Evolutionary conservation across 176 grass and related monocot genomes (phyloP), one percentile per base, ranked within the genome.

Genomic region (Ensete ventricosum): DNA sequence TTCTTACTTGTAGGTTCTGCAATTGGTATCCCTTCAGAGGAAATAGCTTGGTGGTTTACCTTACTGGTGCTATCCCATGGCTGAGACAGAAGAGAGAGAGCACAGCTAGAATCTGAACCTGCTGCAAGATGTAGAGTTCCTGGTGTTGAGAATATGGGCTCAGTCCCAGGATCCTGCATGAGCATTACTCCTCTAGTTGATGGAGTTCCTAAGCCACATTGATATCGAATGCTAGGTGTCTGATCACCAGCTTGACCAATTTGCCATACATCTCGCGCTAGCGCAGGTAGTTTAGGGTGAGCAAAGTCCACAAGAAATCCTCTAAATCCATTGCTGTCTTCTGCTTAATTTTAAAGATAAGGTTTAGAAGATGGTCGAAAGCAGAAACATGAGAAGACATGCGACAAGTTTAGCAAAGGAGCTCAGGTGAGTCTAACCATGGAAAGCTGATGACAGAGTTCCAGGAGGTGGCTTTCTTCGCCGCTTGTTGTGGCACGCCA

Each of bases 1-100:
- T 43, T 43, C 34, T 43, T 43, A 43, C 34, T 6, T 43, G 34
- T 43, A 43, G 34, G 34, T 43, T 43, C 34, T 43, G 34, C 34
- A 43, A 43, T 43, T 43, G 34, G 34, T 43, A 43, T 43, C 3
- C 34, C 34, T 43, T 43, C 34, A 6, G 34, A 43, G 34, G 34
- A 43, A 43, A 43, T 43, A 43, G 34, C 34, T 43, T 6, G 34
- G 34, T 43, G 34, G 34, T 43, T 43, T 43, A 43, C 34, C 34
- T 43, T 43, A 43, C 9, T 54, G 19, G 19, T 52, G 70, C 17
- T 54, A 11, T 53, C 50, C 70, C 70, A 72, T 72, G 70, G 70
- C 70, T 52, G 70, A 72, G 70, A 72, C 70, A 72, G 70, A 72
- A 72, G 70, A 72, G 70, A 72, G 70, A 72, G 70, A 72, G 49